These are phyloP conservation scores for Neurospora discreta DNA, from an alignment of 495 filamentous ascomycete genomes.

Conservation along the genomic window DNA sequence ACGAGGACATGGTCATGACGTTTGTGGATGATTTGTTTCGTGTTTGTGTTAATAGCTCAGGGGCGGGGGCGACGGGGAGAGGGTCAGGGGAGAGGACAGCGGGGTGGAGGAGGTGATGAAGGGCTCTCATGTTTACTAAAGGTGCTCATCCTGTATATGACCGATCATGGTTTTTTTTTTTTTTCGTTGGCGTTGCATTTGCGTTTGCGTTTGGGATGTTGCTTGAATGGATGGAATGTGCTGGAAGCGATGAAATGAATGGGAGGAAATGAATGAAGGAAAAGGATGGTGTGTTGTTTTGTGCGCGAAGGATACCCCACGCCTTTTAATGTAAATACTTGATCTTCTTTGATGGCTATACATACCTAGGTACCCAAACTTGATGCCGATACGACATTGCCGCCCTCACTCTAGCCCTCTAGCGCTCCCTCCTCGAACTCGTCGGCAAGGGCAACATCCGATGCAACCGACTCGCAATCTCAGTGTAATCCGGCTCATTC, in stretches of 20 bases:
- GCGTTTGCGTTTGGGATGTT: background rate
- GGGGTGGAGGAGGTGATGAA: background rate
- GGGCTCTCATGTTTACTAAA: too few species aligned
- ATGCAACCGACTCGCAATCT: constrained; percentile 39
- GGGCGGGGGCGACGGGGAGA: background rate
- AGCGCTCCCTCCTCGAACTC: background rate
- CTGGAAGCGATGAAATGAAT: background rate
- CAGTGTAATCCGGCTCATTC: constrained; percentile 37
- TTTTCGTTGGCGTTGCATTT: too few species aligned
- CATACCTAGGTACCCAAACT: background rate
- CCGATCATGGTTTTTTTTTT: background rate
- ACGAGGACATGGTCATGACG: constrained; percentile 17
- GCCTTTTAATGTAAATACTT: background rate
- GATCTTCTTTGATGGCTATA: background rate
- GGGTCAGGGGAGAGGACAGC: background rate
- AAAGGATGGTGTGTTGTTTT: background rate
- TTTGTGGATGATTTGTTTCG: constrained; percentile 32
- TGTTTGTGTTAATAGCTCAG: constrained; percentile 17
- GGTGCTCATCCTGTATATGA: too few species aligned
- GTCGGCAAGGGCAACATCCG: constrained; percentile 29
- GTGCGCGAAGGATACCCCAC: background rate
- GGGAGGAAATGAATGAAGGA: background rate
- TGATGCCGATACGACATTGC: background rate
- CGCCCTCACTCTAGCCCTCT: background rate
- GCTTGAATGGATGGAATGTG: background rate